These are phyloP conservation scores for Phytopythium aichiense DNA, from an alignment of 352 stramenopile species.

Conservation along the genomic window DNA sequence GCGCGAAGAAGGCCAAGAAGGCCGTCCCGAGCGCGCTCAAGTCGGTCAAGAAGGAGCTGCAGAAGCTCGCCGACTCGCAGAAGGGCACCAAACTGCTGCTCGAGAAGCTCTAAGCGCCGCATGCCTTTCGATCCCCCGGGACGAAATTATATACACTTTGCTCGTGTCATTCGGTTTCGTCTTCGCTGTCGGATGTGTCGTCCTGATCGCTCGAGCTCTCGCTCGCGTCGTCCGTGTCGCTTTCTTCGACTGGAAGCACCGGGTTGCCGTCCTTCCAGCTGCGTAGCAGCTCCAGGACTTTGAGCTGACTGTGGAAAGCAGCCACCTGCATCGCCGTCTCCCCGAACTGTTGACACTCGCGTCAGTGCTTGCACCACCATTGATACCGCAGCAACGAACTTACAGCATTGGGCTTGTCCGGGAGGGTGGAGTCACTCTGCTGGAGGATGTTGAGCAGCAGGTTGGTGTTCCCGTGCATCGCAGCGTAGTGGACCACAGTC, in stretches of 20 bases:
- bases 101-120: slow-evolving; percentile 61
- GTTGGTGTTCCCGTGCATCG: slow-evolving; percentile 47
- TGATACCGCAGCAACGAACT: background rate
- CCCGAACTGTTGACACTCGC: slow-evolving; percentile 30
- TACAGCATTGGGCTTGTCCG: slow-evolving; percentile 61
- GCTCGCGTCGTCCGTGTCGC: slow-evolving; percentile 10
- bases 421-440: slow-evolving; percentile 46
- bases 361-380: background rate
- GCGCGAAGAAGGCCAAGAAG: slow-evolving; percentile 37
- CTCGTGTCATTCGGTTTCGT: slow-evolving; percentile 1
- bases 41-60: slow-evolving; percentile 43
- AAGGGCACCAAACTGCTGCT: slow-evolving; percentile 81
- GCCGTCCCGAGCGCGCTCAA: slow-evolving; percentile 65
- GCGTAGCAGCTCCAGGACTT: slow-evolving; percentile 32
- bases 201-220: background rate
- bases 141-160: slow-evolving; percentile 28
- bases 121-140: slow-evolving; percentile 10
- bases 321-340: slow-evolving; percentile 53
- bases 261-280: slow-evolving; percentile 39
- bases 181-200: background rate
- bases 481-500: slow-evolving; percentile 68
- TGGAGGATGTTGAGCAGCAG: slow-evolving; percentile 64
- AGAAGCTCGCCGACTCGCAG: slow-evolving; percentile 54
- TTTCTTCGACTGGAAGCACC: slow-evolving; percentile 18
- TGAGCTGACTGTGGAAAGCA: slow-evolving; percentile 28